phyloP scores from a whole-genome alignment of 371 early-diverging fungal species.

The Smittium mucronatum region DNA sequence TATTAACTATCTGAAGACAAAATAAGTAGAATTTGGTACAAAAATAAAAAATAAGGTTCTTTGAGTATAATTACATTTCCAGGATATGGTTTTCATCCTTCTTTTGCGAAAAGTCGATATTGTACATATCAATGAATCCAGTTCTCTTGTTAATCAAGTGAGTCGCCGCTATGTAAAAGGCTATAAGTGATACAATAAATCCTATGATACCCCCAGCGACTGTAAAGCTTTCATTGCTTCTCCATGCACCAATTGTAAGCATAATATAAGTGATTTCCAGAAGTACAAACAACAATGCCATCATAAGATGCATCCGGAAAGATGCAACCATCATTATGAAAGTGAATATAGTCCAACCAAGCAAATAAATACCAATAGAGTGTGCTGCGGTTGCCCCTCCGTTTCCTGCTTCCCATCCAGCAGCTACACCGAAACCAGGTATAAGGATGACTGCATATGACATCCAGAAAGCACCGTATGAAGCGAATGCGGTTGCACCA shows the following conservation, averaged over 20 bases:
- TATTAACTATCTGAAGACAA: too few species aligned
- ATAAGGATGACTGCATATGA: constrained; percentile 47
- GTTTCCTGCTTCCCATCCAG: constrained; percentile 32
- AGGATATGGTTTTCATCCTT: not conserved
- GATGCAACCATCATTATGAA: constrained; percentile 52
- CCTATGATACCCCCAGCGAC: constrained; percentile 53
- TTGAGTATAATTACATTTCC: too few species aligned
- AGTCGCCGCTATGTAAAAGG: constrained; percentile 58
- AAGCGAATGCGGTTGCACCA: constrained; percentile 70
- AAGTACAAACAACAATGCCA: constrained; percentile 46
- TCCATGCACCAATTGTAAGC: constrained; percentile 39
- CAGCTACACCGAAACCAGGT: constrained; percentile 37
- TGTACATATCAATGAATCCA: constrained; percentile 44
- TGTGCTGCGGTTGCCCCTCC: constrained; percentile 31
- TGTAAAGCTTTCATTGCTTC: constrained; percentile 15
- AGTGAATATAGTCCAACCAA: constrained; percentile 55
- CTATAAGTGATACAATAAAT: constrained; percentile 48
- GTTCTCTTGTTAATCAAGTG: constrained; percentile 46
- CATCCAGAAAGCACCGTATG: constrained; percentile 69
- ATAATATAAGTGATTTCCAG: constrained; percentile 49
- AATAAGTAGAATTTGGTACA: too few species aligned
- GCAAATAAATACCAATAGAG: constrained; percentile 50
- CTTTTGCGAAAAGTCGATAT: constrained; percentile 22
- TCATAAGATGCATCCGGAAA: constrained; percentile 44
- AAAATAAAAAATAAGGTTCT: too few species aligned